Evolutionary conservation across 768 basidiomycete species (phyloP).

Genomic region (Sutorius australiensis): DNA sequence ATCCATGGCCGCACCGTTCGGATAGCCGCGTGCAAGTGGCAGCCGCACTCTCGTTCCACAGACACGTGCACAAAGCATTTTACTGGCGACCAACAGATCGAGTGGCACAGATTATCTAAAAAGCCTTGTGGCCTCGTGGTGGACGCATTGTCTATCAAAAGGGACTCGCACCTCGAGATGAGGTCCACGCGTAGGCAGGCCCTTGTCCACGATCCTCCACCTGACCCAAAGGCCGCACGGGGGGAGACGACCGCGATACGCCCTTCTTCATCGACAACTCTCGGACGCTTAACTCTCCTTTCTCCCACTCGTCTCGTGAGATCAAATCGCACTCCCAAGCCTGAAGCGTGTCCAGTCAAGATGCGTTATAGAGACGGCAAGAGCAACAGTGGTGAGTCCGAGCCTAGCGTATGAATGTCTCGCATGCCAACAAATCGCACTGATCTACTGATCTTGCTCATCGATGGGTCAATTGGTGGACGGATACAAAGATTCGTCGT

Average conservation of each 20-base stretch:
- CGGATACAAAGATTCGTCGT: conserved; percentile 28
- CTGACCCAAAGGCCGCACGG: not conserved
- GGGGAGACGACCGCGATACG: not conserved
- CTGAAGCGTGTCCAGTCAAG: not conserved
- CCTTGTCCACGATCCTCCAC: not conserved
- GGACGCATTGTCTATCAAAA: conserved; percentile 17
- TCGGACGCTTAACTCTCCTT: not conserved
- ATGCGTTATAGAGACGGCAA: conserved; percentile 25
- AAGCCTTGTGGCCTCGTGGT: conserved; percentile 25
- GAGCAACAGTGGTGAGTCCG: conserved; percentile 29
- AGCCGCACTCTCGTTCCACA: conserved; percentile 4
- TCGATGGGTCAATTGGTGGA: conserved; percentile 9
- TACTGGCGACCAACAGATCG: conserved; percentile 14
- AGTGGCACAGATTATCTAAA: conserved; percentile 28
- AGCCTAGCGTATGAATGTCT: not conserved
- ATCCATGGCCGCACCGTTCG: conserved; percentile 13
- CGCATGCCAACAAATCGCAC: not conserved
- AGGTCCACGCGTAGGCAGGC: not conserved
- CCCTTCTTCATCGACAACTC: not conserved
- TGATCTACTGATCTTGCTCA: conserved; percentile 14
- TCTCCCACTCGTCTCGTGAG: not conserved
- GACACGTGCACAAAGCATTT: conserved; percentile 24
- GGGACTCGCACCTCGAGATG: conserved; percentile 11
- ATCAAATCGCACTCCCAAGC: not conserved
- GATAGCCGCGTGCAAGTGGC: not conserved